phyloP scores from a whole-genome alignment of 2,329 filamentous ascomycete genomes.

The Apiospora arundinis region DNA sequence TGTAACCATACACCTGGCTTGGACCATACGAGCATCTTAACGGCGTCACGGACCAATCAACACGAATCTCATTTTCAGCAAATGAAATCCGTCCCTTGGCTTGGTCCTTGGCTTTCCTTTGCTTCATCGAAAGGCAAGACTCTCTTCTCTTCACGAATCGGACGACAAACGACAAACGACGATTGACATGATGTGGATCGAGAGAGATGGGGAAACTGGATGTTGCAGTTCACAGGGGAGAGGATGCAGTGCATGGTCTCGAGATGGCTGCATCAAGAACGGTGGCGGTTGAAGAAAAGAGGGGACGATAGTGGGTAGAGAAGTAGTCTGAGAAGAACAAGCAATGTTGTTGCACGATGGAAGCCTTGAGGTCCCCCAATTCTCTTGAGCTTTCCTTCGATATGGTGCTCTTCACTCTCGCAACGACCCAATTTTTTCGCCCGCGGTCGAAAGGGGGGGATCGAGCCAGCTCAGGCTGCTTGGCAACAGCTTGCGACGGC shows the following conservation, averaged over 20 bases:
- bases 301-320: slow-evolving; percentile 24
- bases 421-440: slow-evolving; percentile 10
- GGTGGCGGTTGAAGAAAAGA: slow-evolving; percentile 21
- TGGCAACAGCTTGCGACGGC: not conserved
- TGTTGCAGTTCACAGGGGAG: slow-evolving; percentile 20
- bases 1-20: slow-evolving; percentile 12
- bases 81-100: not conserved
- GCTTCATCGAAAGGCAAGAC: slow-evolving; percentile 11
- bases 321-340: slow-evolving; percentile 27
- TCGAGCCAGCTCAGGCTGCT: not conserved
- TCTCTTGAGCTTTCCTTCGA: slow-evolving; percentile 18
- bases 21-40: not conserved
- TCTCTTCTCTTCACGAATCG: slow-evolving; percentile 22
- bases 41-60: not conserved
- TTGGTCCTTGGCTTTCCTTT: not conserved
- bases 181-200: slow-evolving; percentile 21
- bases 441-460: not conserved
- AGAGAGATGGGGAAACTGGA: slow-evolving; percentile 10
- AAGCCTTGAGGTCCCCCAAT: slow-evolving; percentile 19
- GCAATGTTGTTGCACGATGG: slow-evolving; percentile 27
- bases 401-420: slow-evolving; percentile 17
- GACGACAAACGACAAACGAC: slow-evolving; percentile 14
- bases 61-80: not conserved
- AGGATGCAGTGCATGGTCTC: slow-evolving; percentile 13
- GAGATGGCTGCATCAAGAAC: slow-evolving; percentile 18